Percentiles rank a stretch among this genome's conserved stretches.
Evolutionary conservation across 495 filamentous ascomycete species (phyloP).

Genomic region (Penicillium desertorum): DNA sequence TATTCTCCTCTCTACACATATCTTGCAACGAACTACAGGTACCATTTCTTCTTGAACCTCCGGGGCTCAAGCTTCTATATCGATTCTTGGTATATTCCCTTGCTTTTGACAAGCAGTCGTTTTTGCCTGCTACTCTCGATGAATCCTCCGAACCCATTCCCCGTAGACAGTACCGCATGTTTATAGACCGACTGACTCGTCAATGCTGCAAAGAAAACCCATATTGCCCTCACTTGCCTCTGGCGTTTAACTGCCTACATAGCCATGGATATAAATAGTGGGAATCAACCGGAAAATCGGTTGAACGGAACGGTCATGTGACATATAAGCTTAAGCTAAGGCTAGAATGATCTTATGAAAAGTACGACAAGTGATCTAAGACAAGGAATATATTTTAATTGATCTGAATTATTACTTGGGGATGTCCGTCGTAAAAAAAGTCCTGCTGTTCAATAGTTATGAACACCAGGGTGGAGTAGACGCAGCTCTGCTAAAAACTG

Average conservation of each 20-base stretch:
- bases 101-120: background rate
- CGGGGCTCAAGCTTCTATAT: background rate
- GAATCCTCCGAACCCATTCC: background rate
- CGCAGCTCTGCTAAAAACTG: slow-evolving; percentile 57
- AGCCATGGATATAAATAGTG: no score
- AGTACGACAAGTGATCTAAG: background rate
- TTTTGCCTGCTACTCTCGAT: background rate
- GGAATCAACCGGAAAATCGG: no score
- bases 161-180: background rate
- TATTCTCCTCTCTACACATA: background rate
- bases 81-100: background rate
- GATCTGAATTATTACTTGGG: background rate
- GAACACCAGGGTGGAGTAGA: slow-evolving; percentile 57
- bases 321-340: background rate
- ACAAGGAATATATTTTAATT: background rate
- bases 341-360: no score
- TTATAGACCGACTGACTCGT: background rate
- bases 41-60: background rate
- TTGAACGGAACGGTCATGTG: background rate
- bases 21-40: background rate
- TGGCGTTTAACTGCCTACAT: no score
- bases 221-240: background rate
- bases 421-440: slow-evolving; percentile 55
- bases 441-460: slow-evolving; percentile 47
- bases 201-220: background rate